These are phyloP conservation scores for Usnea hakonensis DNA, from an alignment of 495 filamentous ascomycete genomes.

Conservation along the genomic window DNA sequence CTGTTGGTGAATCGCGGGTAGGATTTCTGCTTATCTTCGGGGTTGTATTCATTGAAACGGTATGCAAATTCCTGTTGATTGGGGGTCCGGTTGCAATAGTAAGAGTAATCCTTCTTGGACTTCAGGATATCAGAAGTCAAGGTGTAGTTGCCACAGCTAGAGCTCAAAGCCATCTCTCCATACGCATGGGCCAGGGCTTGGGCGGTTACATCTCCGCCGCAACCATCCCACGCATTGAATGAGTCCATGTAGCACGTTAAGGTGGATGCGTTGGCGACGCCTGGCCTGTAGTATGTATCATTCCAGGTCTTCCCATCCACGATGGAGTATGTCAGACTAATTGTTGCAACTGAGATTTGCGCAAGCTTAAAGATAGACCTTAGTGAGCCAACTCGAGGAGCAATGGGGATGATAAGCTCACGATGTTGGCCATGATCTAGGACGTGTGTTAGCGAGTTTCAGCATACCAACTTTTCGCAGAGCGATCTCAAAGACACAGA, in stretches of 20 bases:
- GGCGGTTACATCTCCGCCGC: neutral
- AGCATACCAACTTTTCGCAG: neutral
- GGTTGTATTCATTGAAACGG: constrained; percentile 21
- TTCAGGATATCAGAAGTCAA: neutral
- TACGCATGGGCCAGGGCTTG: constrained; percentile 13
- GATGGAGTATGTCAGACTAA: constrained; percentile 15
- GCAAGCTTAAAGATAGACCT: constrained; percentile 5
- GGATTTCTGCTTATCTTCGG: neutral
- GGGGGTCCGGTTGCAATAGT: constrained; percentile 12
- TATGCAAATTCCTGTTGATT: constrained; percentile 20
- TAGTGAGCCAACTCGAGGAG: neutral
- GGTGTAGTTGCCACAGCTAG: constrained; percentile 3
- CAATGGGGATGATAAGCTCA: neutral
- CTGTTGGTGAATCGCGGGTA: constrained; percentile 20
- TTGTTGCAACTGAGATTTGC: constrained; percentile 13
- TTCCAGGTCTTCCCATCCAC: constrained; percentile 15
- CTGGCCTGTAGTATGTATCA: constrained; percentile 8
- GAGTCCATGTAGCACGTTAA: constrained; percentile 10
- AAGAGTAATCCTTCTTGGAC: constrained; percentile 8
- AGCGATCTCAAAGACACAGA: neutral
- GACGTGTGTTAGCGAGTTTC: neutral
- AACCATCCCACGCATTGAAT: neutral
- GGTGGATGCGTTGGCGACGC: constrained; percentile 14
- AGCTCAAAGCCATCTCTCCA: constrained; percentile 4
- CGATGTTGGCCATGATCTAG: constrained; percentile 8